Evolutionary conservation across 805 yeast genomes (phyloP).

Genomic region (Spathaspora girioi): DNA sequence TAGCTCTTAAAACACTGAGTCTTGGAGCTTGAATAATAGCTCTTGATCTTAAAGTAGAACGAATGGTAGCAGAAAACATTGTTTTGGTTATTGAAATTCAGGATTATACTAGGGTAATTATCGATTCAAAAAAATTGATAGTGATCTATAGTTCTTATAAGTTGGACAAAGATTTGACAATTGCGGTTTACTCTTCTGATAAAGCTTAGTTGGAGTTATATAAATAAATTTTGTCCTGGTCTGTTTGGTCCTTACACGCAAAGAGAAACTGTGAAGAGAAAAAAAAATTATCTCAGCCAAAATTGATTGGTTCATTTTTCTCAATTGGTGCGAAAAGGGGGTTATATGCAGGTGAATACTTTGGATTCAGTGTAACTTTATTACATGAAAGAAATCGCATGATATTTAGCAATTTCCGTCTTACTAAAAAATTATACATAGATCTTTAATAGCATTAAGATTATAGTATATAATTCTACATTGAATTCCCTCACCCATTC

Average conservation of each 20-base stretch:
- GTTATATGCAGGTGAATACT: constrained; percentile 4
- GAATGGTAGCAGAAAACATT: constrained; percentile 39
- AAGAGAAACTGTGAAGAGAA: not conserved
- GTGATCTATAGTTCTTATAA: not conserved
- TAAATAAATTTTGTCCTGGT: not conserved
- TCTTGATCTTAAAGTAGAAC: constrained; percentile 40
- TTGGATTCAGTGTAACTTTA: not conserved
- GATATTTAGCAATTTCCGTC: not conserved
- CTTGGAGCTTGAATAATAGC: constrained; percentile 25
- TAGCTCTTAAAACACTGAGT: constrained; percentile 17
- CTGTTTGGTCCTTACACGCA: not conserved
- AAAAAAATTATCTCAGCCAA: constrained; percentile 5
- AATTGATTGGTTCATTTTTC: constrained; percentile 8
- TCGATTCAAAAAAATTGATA: not conserved
- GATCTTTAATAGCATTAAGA: not conserved
- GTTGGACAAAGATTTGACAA: not conserved
- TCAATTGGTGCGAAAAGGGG: not conserved
- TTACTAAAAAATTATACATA: not conserved
- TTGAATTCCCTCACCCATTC: not conserved
- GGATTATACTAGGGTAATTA: not conserved
- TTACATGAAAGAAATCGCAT: not conserved
- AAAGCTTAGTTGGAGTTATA: not conserved
- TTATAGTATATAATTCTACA: not conserved
- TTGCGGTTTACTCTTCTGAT: not conserved
- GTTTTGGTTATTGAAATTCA: constrained; percentile 2